Base-by-base conservation (phyloP, 371 early-diverging fungal genomes). In the Mucor circinelloides region DNA sequence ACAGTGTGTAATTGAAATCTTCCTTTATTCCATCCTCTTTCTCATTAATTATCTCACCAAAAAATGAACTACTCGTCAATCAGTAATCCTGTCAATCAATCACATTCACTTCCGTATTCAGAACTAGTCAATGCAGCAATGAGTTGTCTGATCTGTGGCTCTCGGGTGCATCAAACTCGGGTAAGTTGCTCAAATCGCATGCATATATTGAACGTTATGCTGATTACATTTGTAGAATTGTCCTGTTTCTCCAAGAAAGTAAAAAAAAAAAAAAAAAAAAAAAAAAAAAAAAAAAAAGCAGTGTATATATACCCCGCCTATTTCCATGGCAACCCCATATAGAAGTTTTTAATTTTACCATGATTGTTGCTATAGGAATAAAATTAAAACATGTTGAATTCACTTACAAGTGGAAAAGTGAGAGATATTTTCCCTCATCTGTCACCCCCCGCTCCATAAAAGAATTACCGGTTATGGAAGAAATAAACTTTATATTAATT, bases 141-240 rank as follows among this genome's bases (percentile, higher is more conserved):
- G 6, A 17, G 30, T 3, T 75, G 75, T 38, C 69, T 66, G 12
- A 72, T 75, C 15, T 75, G 75, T 50, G 75, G 75, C 21, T 75
- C 75, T 30, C 52, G 31, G 15, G 72, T 72, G 15, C 75, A 75
- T 58, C 75, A 75, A 36, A 75, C 75, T 21, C 66, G 66, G 66
- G 75, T 75, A 72, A 68, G 36, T 56, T 52, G 23, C n/a, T 44
- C 19, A 7, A 6, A n/a, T 44, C 19, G 19, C n/a, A 28, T 36
- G 28, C 34, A 1, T 4, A 1, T 4, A 25, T 44, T 23, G 7
- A 38, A n/a, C n/a, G 30, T 36, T 6, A 21, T 63, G n/a, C 12
- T 32, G 21, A 28, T 30, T 21, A 10, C 7, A 34, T 5, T 21
- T 9, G 7, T 66, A 75, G 75, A 66, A 75, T 38, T 75, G 75